A percentile compares a stretch with the other conserved stretches of the same genome.
phyloP scores from a whole-genome alignment of 73 alveolate species.

The Tetrahymena elliotti region DNA sequence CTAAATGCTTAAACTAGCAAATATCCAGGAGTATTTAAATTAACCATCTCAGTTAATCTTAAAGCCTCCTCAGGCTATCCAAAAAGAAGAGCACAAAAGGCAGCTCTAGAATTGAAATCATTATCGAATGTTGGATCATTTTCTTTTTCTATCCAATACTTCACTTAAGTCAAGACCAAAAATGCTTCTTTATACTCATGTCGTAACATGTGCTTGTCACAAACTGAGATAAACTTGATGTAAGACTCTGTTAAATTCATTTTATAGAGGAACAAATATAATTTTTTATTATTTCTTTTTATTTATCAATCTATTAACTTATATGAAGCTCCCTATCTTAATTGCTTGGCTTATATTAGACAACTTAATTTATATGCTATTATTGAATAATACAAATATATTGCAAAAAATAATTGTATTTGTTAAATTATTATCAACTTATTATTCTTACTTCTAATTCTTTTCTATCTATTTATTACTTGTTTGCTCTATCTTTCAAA shows the following conservation, averaged over 20 bases:
- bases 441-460: neutral
- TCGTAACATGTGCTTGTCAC: neutral
- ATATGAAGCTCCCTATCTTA: neutral
- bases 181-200: neutral
- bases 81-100: neutral
- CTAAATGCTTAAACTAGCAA: neutral
- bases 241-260: neutral
- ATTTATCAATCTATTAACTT: too few relatives aligned
- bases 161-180: neutral
- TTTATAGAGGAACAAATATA: neutral
- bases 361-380: neutral
- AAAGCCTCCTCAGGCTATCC: neutral
- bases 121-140: neutral
- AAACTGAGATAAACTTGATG: neutral
- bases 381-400: neutral
- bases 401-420: neutral
- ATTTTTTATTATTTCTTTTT: neutral
- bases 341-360: neutral
- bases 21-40: neutral
- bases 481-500: neutral
- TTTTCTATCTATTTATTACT: neutral
- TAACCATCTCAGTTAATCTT: neutral
- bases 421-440: too few relatives aligned
- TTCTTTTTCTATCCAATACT: neutral
- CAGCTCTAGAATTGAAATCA: neutral